phyloP scores from a whole-genome alignment of 2,329 filamentous ascomycete genomes.

The Trichoderma breve region DNA sequence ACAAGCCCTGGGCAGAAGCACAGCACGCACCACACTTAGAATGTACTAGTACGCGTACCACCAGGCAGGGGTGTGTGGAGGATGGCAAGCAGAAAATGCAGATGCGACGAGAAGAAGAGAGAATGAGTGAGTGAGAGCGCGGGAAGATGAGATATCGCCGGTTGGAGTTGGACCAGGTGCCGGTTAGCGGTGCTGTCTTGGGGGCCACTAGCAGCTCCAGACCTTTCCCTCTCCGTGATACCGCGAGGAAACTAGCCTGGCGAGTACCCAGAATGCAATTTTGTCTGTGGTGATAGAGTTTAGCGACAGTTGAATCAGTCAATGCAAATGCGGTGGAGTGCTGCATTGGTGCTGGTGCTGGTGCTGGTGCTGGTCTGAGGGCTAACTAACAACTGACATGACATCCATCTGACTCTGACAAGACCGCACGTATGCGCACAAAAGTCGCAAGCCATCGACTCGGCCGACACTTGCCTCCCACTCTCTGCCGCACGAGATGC shows the following conservation, averaged over 20 bases:
- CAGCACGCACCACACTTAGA: conserved; percentile 4
- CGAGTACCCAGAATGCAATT: not conserved
- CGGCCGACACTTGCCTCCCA: not conserved
- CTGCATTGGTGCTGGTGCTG: not conserved
- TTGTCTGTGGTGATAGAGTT: conserved; percentile 6
- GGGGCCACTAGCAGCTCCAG: not conserved
- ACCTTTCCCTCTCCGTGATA: not conserved
- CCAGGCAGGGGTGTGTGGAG: not conserved
- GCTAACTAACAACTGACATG: not conserved
- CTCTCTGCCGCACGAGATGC: not conserved
- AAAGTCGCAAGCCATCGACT: not conserved
- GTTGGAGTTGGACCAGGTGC: not conserved
- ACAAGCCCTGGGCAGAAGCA: conserved; percentile 13
- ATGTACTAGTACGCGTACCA: conserved; percentile 11
- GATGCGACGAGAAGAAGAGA: not conserved
- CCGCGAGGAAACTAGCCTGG: not conserved
- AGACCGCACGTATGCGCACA: not conserved
- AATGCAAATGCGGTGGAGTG: not conserved
- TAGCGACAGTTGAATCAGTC: not conserved
- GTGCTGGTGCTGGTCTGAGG: not conserved
- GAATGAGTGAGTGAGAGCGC: not conserved
- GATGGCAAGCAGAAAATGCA: not conserved
- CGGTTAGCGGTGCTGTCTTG: not conserved
- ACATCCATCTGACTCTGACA: not conserved
- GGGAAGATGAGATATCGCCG: not conserved